Percentiles rank a stretch among this genome's conserved stretches.
Evolutionary conservation across 2,329 filamentous ascomycete genomes (phyloP).

Genomic region (Aspergillus japonicus): DNA sequence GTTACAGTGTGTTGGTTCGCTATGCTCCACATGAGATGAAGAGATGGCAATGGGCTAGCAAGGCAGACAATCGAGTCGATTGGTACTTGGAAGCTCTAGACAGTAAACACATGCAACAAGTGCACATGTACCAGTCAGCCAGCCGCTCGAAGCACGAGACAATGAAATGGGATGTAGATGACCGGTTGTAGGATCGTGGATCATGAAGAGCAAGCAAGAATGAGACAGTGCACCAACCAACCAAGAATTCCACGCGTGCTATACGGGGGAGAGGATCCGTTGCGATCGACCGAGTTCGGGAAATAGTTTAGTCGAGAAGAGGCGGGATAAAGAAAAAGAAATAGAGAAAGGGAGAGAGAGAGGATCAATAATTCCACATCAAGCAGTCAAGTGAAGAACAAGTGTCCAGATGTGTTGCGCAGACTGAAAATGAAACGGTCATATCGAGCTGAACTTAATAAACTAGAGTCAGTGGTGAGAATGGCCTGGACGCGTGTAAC

Average conservation of each 20-base stretch:
- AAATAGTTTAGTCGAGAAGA: too few species aligned
- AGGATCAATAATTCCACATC: not conserved
- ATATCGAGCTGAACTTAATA: not conserved
- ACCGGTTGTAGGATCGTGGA: not conserved
- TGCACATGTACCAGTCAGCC: not conserved
- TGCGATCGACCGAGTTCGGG: too few species aligned
- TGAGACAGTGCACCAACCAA: not conserved
- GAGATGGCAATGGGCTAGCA: not conserved
- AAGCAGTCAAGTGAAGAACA: not conserved
- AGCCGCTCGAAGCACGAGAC: not conserved
- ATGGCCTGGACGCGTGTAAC: constrained; percentile 3
- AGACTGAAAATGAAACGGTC: not conserved
- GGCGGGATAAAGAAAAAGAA: too few species aligned
- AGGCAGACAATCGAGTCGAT: not conserved
- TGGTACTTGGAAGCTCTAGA: not conserved
- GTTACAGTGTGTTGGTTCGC: not conserved
- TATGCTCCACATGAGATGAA: not conserved
- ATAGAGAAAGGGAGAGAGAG: too few species aligned
- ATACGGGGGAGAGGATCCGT: too few species aligned
- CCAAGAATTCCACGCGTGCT: not conserved
- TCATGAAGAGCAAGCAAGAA: not conserved
- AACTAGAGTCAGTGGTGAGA: not conserved
- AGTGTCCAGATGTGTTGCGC: not conserved
- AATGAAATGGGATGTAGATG: not conserved
- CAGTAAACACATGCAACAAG: not conserved